Percentiles rank a stretch among this genome's conserved stretches.
Conservation (phyloP, 2,329 filamentous ascomycete species). For the Fusarium brevicatenulatum region DNA sequence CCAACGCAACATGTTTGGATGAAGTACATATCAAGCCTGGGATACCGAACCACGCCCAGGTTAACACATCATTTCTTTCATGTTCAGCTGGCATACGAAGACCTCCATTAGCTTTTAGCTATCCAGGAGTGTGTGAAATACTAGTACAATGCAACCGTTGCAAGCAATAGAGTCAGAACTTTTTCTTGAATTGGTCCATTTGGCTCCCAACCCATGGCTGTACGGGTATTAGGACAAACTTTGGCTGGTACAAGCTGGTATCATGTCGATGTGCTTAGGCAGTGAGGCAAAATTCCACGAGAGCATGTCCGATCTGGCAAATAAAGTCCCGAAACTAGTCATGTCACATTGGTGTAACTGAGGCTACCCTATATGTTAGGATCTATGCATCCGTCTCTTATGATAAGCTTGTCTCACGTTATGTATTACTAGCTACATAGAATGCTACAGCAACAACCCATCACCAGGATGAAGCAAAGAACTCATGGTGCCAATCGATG, state of each 20-base stretch:
- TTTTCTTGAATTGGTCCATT: neutral
- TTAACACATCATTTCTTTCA: neutral
- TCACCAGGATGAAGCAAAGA: neutral
- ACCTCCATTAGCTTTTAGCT: neutral
- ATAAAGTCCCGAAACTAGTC: neutral
- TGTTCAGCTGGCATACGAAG: neutral
- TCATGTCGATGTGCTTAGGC: neutral
- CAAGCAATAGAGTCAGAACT: neutral
- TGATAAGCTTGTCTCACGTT: neutral
- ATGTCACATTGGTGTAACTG: neutral
- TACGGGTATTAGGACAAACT: neutral
- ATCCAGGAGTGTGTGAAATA: neutral
- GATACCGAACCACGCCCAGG: slow-evolving; percentile 16
- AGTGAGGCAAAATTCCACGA: neutral
- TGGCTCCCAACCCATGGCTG: neutral
- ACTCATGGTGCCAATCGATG: neutral
- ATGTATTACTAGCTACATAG: neutral
- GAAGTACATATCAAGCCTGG: slow-evolving; percentile 10
- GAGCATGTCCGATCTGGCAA: neutral
- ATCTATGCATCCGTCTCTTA: neutral
- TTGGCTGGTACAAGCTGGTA: neutral
- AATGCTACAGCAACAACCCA: neutral
- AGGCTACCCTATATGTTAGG: neutral
- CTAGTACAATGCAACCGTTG: neutral
- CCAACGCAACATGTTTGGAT: slow-evolving; percentile 1